Evolutionary conservation across 1,284 basidiomycete genomes (phyloP).

Genomic region (Boletus smithii): DNA sequence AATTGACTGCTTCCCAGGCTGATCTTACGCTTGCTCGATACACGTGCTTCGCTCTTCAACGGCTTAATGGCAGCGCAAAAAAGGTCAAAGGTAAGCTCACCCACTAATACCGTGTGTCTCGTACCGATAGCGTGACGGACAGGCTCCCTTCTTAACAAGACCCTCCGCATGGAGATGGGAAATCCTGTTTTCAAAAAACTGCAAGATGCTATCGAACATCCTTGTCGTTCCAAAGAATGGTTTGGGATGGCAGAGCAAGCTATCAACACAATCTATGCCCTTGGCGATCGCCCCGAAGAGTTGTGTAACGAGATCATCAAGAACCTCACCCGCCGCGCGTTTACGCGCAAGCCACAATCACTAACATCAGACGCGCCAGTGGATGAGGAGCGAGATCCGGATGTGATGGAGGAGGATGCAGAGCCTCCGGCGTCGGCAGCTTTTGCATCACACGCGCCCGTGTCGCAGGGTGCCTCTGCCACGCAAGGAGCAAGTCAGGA

Average conservation of each 20-base stretch:
- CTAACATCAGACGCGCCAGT: slow-evolving; percentile 5
- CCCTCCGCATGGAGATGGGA: slow-evolving; percentile 85
- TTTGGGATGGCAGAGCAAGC: slow-evolving; percentile 96
- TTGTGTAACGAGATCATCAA: slow-evolving; percentile 84
- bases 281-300: slow-evolving; percentile 90
- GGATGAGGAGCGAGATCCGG: slow-evolving; percentile 37
- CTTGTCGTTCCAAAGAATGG: slow-evolving; percentile 86
- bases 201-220: slow-evolving; percentile 72
- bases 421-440: slow-evolving; percentile 11
- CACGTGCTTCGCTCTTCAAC: slow-evolving; percentile 90
- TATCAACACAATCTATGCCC: slow-evolving; percentile 92
- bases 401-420: slow-evolving; percentile 46
- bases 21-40: slow-evolving; percentile 91
- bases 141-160: slow-evolving; percentile 89
- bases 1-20: slow-evolving; percentile 42
- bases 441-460: slow-evolving; percentile 17
- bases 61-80: slow-evolving; percentile 91
- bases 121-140: neutral
- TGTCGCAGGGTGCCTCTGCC: slow-evolving; percentile 15
- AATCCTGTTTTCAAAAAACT: slow-evolving; percentile 84
- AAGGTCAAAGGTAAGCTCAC: slow-evolving; percentile 82
- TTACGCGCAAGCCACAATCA: slow-evolving; percentile 42
- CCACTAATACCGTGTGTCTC: neutral
- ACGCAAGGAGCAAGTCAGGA: slow-evolving; percentile 8
- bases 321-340: slow-evolving; percentile 73